Percentiles rank a stretch among this genome's conserved stretches.
These are phyloP conservation scores for Inga oerstediana DNA, from an alignment of 306 rosid genomes.

Conservation along the genomic window DNA sequence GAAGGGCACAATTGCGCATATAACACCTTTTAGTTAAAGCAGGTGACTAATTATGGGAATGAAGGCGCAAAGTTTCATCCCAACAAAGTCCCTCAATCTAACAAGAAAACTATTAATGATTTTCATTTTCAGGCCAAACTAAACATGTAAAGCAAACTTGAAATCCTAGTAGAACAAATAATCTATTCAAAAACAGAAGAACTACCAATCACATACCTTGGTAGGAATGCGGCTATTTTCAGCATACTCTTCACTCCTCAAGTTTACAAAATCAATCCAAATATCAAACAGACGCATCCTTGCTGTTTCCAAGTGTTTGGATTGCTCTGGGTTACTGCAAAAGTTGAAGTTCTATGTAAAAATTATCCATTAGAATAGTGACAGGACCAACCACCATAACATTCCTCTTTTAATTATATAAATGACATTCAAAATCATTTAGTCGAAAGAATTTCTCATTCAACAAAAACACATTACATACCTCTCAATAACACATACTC, in stretches of 20 bases:
- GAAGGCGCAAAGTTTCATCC: slow-evolving; percentile 4
- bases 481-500: slow-evolving; percentile 85
- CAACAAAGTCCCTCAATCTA: not conserved
- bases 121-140: not conserved
- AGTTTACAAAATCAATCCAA: slow-evolving; percentile 95
- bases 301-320: slow-evolving; percentile 96
- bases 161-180: not conserved
- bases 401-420: not conserved
- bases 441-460: not conserved
- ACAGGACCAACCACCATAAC: not conserved
- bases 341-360: slow-evolving; percentile 1
- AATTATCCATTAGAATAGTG: not conserved
- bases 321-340: slow-evolving; percentile 96
- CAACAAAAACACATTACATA: slow-evolving; percentile 20
- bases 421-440: not conserved
- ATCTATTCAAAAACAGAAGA: slow-evolving; percentile 3
- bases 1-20: not conserved
- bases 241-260: slow-evolving; percentile 82
- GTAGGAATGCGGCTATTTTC: slow-evolving; percentile 95
- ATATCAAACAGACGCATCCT: slow-evolving; percentile 84
- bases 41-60: slow-evolving; percentile 8
- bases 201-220: slow-evolving; percentile 42
- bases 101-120: not conserved
- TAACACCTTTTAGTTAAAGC: slow-evolving; percentile 5
- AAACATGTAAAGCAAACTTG: not conserved